These are phyloP conservation scores for Trichoderma sp. DNA, from an alignment of 2,329 filamentous ascomycete genomes.

Conservation along the genomic window DNA sequence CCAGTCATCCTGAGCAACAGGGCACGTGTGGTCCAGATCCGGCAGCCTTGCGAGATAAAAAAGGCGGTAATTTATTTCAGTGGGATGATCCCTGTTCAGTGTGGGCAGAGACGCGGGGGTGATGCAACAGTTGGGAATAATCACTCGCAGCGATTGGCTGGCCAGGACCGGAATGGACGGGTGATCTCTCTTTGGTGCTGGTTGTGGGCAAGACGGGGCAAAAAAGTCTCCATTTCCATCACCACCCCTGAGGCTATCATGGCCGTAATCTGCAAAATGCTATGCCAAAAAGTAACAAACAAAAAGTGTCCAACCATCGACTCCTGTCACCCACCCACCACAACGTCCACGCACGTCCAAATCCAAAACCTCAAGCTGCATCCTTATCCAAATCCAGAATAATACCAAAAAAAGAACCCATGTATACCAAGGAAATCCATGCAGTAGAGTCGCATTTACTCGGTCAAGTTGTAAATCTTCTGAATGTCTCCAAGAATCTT, in stretches of 20 bases:
- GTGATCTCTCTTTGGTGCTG: background rate
- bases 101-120: conserved; percentile 1
- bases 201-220: background rate
- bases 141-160: conserved; percentile 1
- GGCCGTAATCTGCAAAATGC: background rate
- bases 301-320: background rate
- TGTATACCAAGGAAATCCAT: background rate
- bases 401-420: background rate
- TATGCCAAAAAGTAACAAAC: background rate
- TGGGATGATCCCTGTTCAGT: background rate
- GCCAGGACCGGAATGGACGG: background rate
- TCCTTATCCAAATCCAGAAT: background rate
- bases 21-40: background rate
- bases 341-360: background rate
- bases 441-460: conserved; percentile 25
- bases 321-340: background rate
- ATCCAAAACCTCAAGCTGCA: background rate
- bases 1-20: background rate
- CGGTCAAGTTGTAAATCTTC: conserved; percentile 61
- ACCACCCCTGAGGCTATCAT: background rate
- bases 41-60: background rate
- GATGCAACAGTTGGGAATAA: background rate
- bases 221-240: background rate
- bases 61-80: background rate
- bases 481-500: conserved; percentile 54